Evolutionary conservation across 108 stramenopile species (phyloP).

Genomic region (Poteriospumella lacustris): DNA sequence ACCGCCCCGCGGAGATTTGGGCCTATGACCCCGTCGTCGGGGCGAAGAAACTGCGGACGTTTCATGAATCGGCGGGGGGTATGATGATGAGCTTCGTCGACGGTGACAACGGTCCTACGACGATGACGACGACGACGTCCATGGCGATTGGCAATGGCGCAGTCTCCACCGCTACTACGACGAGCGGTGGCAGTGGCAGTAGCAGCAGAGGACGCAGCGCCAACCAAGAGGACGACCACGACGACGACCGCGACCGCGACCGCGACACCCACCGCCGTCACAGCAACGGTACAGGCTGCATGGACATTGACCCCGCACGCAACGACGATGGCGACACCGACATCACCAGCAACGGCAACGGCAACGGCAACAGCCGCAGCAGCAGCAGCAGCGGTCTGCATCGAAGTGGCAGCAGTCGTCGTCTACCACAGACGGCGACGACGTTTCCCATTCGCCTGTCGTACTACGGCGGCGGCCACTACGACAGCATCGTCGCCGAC

Average conservation of each 20-base stretch:
- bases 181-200: too few relatives aligned
- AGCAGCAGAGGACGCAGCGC: background rate
- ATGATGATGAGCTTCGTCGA: background rate
- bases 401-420: background rate
- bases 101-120: too few relatives aligned
- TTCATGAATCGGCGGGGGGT: constrained; percentile 40
- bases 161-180: too few relatives aligned
- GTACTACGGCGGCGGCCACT: constrained; percentile 63
- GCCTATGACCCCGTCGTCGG: constrained; percentile 40
- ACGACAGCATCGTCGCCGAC: constrained; percentile 46
- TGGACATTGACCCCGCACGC: too few relatives aligned
- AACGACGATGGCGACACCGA: background rate
- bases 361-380: too few relatives aligned
- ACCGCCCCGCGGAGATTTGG: constrained; percentile 80
- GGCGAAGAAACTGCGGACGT: constrained; percentile 49
- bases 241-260: background rate
- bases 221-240: background rate
- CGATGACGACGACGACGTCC: too few relatives aligned
- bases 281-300: background rate
- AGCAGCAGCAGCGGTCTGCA: background rate
- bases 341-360: too few relatives aligned
- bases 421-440: background rate
- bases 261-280: too few relatives aligned
- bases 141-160: too few relatives aligned
- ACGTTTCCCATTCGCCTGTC: constrained; percentile 42